A percentile compares a stretch with the other conserved stretches of the same genome.
Evolutionary conservation across 805 yeast genomes (phyloP).

Genomic region (Metschnikowia arizonensis): DNA sequence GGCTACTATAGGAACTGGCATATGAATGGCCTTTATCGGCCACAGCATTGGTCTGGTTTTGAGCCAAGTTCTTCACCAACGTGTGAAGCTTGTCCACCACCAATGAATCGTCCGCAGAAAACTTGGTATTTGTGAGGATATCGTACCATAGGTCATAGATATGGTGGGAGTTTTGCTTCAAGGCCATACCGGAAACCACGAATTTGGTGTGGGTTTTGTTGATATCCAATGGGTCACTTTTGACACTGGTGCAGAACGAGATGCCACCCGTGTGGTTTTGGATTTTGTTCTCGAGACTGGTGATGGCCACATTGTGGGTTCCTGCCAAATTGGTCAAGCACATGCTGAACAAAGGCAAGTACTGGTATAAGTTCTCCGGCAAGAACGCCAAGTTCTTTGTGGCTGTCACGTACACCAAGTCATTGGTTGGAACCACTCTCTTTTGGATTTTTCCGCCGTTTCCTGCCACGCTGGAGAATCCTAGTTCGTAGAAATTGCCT

Average conservation of each 20-base stretch:
- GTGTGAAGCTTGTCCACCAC: conserved; percentile 64
- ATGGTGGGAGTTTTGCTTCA: conserved; percentile 57
- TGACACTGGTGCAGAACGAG: conserved; percentile 54
- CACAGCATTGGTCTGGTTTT: conserved; percentile 72
- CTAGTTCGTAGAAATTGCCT: conserved; percentile 38
- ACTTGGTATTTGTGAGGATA: conserved; percentile 65
- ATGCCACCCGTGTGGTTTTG: conserved; percentile 83
- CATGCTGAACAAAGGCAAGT: conserved; percentile 70
- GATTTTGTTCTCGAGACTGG: conserved; percentile 80
- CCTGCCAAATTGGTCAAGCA: conserved; percentile 81
- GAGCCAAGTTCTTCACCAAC: conserved; percentile 66
- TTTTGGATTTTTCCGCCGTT: conserved; percentile 36
- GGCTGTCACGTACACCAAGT: conserved; percentile 73
- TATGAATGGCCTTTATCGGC: conserved; percentile 87
- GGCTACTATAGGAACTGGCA: conserved; percentile 65
- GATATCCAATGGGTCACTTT: conserved; percentile 50
- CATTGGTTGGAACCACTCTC: conserved; percentile 70
- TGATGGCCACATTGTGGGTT: conserved; percentile 65
- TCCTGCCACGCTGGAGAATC: conserved; percentile 25
- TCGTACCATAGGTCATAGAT: conserved; percentile 67
- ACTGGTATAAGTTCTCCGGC: conserved; percentile 62
- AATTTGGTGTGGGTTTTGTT: conserved; percentile 49
- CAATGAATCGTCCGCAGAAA: conserved; percentile 40
- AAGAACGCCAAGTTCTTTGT: conserved; percentile 55
- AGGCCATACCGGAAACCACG: conserved; percentile 61